Base-by-base conservation (phyloP, 2,329 filamentous ascomycete species). In the Gremmenia infestans region DNA sequence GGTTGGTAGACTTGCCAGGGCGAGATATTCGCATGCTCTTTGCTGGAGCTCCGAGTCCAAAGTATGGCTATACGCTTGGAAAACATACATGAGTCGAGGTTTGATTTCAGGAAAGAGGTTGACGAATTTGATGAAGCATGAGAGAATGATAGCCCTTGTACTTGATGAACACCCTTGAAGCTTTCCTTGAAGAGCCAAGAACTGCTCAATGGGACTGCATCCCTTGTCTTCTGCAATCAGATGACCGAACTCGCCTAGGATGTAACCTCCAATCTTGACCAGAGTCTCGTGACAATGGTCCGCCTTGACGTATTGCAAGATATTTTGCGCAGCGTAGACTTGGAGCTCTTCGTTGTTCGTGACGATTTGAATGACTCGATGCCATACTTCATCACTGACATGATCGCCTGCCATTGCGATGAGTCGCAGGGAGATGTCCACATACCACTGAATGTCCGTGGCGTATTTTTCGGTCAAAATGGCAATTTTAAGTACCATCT, bases 91-190 rank as follows among this genome's bases (percentile, higher is more conserved):
- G 3, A 99, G 82, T 71, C 97, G 93, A 8, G 92, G 90, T 73
- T 97, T 97, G 75, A 99, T 97, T 71, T 99, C 95, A 1, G 94
- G 94, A 72, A 99, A 99, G 51, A 99, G 76, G 72, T 99, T 99
- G 74, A 99, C 90, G 66, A 92, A 99, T 74, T 99, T 99, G 79
- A 97, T 80, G 70, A 97, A 99, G 52, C 88, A 95, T 0, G 93
- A 97, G 47, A 99, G 76, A 42, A 99, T 89, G 80, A 99, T 96
- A 25, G 91, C 94, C 62, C 92, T 82, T 11, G 95, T 97, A 65
- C 87, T 88, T 17, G 93, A 88, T 0, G 93, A 96, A 70, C 90
- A 96, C 6, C 86, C 88, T 46, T 89, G 84, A 69, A 99, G 86
- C 74, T 99, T 99, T 50, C 83, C 82, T 67, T 97, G 92, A 54